A percentile compares a stretch with the other conserved stretches of the same genome.
Evolutionary conservation across 805 yeast species (phyloP).

Genomic region (Starmerella khaoyaiensis): DNA sequence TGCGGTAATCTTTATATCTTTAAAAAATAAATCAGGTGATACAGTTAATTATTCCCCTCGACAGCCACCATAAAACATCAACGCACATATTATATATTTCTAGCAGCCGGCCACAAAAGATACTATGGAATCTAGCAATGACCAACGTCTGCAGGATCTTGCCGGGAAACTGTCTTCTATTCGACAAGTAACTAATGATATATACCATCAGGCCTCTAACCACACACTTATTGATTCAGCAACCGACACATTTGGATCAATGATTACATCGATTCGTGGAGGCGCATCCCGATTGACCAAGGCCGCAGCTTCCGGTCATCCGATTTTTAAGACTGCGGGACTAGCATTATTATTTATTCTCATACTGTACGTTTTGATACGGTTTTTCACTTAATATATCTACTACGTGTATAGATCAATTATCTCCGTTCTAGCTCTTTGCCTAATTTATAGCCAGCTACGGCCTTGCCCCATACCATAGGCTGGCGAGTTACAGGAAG

Average conservation of each 20-base stretch:
- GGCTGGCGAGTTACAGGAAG: constrained; percentile 84
- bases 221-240: constrained; percentile 31
- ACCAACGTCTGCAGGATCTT: constrained; percentile 45
- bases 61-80: no score
- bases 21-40: no score
- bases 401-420: neutral
- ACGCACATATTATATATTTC: no score
- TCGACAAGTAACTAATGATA: constrained; percentile 54
- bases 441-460: constrained; percentile 79
- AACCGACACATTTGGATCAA: constrained; percentile 40
- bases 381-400: constrained; percentile 34
- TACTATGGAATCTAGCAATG: constrained; percentile 41
- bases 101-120: no score
- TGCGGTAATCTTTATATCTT: no score
- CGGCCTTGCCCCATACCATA: constrained; percentile 90
- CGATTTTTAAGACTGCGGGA: constrained; percentile 46
- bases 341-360: constrained; percentile 43
- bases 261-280: constrained; percentile 38
- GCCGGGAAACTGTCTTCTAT: constrained; percentile 55
- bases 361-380: constrained; percentile 43
- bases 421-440: constrained; percentile 20
- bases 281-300: constrained; percentile 42
- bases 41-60: no score
- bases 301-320: constrained; percentile 46
- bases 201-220: constrained; percentile 49